phyloP scores from a whole-genome alignment of 768 basidiomycete genomes.

The Amyloporia xantha region DNA sequence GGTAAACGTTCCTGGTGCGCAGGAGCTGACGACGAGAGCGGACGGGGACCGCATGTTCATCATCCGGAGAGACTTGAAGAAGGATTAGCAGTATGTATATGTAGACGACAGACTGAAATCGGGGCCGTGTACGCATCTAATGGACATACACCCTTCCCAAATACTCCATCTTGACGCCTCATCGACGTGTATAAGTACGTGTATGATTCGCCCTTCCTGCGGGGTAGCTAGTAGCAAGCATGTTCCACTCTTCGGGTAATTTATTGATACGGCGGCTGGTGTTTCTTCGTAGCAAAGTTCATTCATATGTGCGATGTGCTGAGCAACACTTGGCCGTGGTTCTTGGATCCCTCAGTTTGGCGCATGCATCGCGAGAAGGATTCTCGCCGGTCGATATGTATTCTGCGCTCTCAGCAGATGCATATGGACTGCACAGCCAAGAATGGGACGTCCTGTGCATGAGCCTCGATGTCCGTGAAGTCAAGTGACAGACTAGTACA shows the following conservation, averaged over 20 bases:
- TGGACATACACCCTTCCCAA: neutral
- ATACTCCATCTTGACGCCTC: neutral
- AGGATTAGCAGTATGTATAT: constrained; percentile 41
- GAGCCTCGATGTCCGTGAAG: too few relatives aligned
- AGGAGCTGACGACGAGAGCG: constrained; percentile 54
- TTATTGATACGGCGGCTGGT: neutral
- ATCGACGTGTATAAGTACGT: neutral
- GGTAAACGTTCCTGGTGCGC: constrained; percentile 45
- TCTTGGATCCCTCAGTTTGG: too few relatives aligned
- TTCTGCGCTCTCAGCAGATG: too few relatives aligned
- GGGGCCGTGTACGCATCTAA: neutral
- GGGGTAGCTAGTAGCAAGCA: neutral
- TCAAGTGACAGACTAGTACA: too few relatives aligned
- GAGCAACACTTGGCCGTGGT: too few relatives aligned
- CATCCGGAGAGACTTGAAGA: constrained; percentile 74
- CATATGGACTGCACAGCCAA: too few relatives aligned
- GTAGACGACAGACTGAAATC: neutral
- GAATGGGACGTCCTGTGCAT: too few relatives aligned
- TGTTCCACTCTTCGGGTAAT: neutral
- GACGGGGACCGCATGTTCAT: constrained; percentile 76
- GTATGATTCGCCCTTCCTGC: neutral
- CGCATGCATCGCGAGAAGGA: too few relatives aligned
- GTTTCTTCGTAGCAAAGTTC: too few relatives aligned
- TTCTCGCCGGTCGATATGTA: too few relatives aligned
- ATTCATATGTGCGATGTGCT: too few relatives aligned